phyloP scores from a whole-genome alignment of 495 filamentous ascomycete genomes.

The Thermochaetoides thermophila region DNA sequence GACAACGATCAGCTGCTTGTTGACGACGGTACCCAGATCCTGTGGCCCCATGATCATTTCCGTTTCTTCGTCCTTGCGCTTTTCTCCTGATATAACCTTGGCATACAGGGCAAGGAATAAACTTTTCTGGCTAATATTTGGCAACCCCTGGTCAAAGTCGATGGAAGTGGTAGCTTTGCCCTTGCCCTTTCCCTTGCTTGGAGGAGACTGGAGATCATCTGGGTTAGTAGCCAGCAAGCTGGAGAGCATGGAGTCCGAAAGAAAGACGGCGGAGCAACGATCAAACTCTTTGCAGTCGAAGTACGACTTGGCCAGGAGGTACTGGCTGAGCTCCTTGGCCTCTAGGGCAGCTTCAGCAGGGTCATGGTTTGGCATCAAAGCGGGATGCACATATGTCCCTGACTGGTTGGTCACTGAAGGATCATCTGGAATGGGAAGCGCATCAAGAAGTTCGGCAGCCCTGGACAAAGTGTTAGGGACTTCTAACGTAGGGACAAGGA shows the following conservation, averaged over 20 bases:
- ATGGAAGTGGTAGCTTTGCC: slow-evolving; percentile 10
- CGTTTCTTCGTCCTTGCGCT: slow-evolving; percentile 86
- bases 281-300: slow-evolving; percentile 96
- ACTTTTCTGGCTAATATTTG: slow-evolving; percentile 64
- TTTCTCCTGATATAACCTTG: slow-evolving; percentile 85
- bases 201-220: slow-evolving; percentile 26
- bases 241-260: slow-evolving; percentile 56
- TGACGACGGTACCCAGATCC: slow-evolving; percentile 67
- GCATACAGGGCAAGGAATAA: slow-evolving; percentile 90
- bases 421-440: slow-evolving; percentile 42
- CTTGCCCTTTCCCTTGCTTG: slow-evolving; percentile 45
- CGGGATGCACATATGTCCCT: slow-evolving; percentile 26
- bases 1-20: slow-evolving; percentile 66
- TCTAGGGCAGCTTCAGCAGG: slow-evolving; percentile 63
- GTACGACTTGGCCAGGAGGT: slow-evolving; percentile 82
- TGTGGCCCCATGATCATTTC: slow-evolving; percentile 95
- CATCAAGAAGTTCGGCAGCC: slow-evolving; percentile 86
- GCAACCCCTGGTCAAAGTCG: slow-evolving; percentile 13
- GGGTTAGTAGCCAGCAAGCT: slow-evolving; percentile 39
- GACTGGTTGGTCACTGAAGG: slow-evolving; percentile 20
- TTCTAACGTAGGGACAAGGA: neutral
- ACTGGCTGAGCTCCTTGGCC: slow-evolving; percentile 62
- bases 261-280: slow-evolving; percentile 80
- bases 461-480: slow-evolving; percentile 29
- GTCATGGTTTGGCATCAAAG: slow-evolving; percentile 36